These are phyloP conservation scores for Lactuca sativa DNA, from an alignment of 129 eudicot species.

Conservation along the genomic window DNA sequence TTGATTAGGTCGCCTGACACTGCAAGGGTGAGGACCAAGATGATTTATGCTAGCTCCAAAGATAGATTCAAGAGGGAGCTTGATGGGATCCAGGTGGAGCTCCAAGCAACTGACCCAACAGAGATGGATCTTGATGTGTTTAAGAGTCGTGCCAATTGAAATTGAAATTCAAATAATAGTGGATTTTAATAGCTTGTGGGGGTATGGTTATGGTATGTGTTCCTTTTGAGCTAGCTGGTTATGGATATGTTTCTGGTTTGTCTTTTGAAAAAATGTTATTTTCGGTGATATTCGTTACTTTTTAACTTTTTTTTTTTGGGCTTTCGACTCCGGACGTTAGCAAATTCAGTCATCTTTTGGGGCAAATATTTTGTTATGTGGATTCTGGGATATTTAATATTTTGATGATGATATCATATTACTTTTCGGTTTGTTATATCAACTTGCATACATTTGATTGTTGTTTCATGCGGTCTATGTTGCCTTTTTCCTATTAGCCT, in stretches of 20 bases:
- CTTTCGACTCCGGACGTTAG: constrained; percentile 12
- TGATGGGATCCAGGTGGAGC: constrained; percentile 61
- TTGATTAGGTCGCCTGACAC: constrained; percentile 42
- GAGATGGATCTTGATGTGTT: constrained; percentile 63
- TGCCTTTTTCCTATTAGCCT: too few relatives aligned
- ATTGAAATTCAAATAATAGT: constrained; percentile 3
- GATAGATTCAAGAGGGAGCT: constrained; percentile 70
- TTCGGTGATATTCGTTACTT: constrained; percentile 9
- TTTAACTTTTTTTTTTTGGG: background rate
- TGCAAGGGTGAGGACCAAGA: constrained; percentile 40
- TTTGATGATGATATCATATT: constrained; percentile 15
- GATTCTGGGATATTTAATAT: constrained; percentile 1
- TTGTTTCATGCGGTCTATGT: too few relatives aligned
- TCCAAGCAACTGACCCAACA: constrained; percentile 60
- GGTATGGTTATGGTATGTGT: constrained; percentile 17
- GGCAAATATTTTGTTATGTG: constrained; percentile 36
- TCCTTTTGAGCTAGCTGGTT: constrained; percentile 28
- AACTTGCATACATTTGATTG: background rate
- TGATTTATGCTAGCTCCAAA: constrained; percentile 51
- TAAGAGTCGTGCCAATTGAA: constrained; percentile 46
- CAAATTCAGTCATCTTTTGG: constrained; percentile 35
- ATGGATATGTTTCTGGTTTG: constrained; percentile 35
- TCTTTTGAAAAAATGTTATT: constrained; percentile 36
- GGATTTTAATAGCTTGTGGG: constrained; percentile 36
- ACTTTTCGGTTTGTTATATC: constrained; percentile 26